These are phyloP conservation scores for Akebia trifoliata DNA, from an alignment of 164 flowering plant species.

Conservation along the genomic window DNA sequence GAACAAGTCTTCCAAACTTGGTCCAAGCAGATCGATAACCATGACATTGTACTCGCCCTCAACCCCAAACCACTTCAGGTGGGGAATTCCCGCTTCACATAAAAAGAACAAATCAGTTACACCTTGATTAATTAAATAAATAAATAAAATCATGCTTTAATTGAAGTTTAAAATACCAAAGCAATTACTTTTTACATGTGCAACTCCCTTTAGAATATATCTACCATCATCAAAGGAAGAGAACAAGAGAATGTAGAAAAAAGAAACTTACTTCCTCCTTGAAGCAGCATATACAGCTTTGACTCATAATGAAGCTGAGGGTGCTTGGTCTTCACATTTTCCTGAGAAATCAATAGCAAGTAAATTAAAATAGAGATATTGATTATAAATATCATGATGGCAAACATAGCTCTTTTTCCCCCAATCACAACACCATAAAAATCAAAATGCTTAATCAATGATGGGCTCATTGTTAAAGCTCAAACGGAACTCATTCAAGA, in stretches of 20 bases:
- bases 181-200: background rate
- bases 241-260: background rate
- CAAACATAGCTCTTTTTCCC: too few relatives aligned
- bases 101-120: conserved; percentile 1
- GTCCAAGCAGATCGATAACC: conserved; percentile 66
- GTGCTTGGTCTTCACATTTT: conserved; percentile 55
- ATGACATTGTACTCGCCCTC: conserved; percentile 58
- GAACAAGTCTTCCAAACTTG: conserved; percentile 66
- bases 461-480: background rate
- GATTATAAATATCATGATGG: too few relatives aligned
- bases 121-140: conserved; percentile 1
- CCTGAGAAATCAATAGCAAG: too few relatives aligned
- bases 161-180: background rate
- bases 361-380: too few relatives aligned
- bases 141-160: background rate
- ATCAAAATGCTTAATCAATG: too few relatives aligned
- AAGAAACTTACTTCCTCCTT: conserved; percentile 62
- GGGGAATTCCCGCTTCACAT: conserved; percentile 56
- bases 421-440: too few relatives aligned
- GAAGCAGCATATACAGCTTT: conserved; percentile 65
- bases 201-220: background rate
- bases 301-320: conserved; percentile 76
- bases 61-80: conserved; percentile 58
- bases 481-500: background rate
- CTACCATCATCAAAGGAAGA: background rate